Conservation (phyloP, 2,329 filamentous ascomycete genomes). For the Tolypocladium cylindrosporum region DNA sequence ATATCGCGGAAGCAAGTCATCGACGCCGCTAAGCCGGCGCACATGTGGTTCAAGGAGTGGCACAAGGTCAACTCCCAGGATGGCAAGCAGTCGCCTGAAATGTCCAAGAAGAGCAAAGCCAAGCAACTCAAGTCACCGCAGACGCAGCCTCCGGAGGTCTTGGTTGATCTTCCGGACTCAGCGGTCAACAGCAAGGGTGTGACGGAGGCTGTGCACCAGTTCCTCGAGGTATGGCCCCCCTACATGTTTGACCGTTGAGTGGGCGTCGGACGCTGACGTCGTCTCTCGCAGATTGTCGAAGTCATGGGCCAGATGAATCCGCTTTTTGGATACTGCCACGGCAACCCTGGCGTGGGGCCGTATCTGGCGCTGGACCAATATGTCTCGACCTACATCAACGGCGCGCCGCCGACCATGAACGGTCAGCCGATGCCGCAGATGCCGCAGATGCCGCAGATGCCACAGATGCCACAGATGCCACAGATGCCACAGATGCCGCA, state of each 20-base stretch:
- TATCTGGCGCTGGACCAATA: constrained; percentile 53
- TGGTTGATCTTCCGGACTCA: constrained; percentile 48
- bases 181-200: constrained; percentile 50
- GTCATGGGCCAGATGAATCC: constrained; percentile 59
- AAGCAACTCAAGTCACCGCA: constrained; percentile 50
- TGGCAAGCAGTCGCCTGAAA: constrained; percentile 50
- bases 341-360: constrained; percentile 42
- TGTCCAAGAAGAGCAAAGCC: constrained; percentile 56
- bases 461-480: constrained; percentile 27
- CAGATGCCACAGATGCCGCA: too few species aligned
- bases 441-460: background rate
- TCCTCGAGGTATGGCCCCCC: constrained; percentile 44
- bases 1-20: constrained; percentile 60
- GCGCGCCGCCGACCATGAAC: constrained; percentile 29
- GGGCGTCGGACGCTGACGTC: background rate
- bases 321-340: constrained; percentile 48
- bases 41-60: constrained; percentile 59
- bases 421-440: constrained; percentile 35
- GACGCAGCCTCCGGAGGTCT: constrained; percentile 45
- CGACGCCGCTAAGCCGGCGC: constrained; percentile 49
- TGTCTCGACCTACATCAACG: constrained; percentile 36
- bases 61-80: constrained; percentile 47
- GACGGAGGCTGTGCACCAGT: constrained; percentile 51
- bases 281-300: constrained; percentile 43
- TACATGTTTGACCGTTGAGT: constrained; percentile 7